Percentiles rank a stretch among this genome's conserved stretches.
Evolutionary conservation across 208 protist genomes (phyloP).

Genomic region (Lotmaria passim): DNA sequence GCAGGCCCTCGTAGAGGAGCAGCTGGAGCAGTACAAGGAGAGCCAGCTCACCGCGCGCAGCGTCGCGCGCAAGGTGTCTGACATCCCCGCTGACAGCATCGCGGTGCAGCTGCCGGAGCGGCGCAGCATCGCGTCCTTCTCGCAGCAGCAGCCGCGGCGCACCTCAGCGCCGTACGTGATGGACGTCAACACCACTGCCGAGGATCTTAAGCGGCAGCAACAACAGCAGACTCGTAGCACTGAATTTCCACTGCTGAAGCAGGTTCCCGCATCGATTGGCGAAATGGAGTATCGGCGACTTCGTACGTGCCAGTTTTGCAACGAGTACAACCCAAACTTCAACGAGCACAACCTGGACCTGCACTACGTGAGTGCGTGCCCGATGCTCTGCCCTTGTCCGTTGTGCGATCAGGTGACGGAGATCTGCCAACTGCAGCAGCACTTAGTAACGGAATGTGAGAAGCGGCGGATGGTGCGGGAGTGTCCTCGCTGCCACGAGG

Average conservation of each 20-base stretch:
- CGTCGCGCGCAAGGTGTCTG: conserved; percentile 5
- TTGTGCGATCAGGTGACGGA: conserved; percentile 93
- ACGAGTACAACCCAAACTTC: conserved; percentile 72
- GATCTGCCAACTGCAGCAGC: conserved; percentile 87
- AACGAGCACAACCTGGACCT: conserved; percentile 77
- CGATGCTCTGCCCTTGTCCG: conserved; percentile 92
- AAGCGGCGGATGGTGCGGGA: conserved; percentile 67
- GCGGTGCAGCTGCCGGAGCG: conserved; percentile 10
- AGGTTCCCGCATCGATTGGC: conserved; percentile 6
- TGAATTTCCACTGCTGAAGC: conserved; percentile 16
- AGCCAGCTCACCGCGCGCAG: conserved; percentile 9
- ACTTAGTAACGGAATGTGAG: conserved; percentile 90
- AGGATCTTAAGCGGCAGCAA: conserved; percentile 1
- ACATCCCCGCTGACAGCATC: conserved; percentile 26
- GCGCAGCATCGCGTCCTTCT: conserved; percentile 2
- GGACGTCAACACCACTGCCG: not conserved
- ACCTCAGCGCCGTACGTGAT: not conserved
- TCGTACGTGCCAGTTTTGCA: conserved; percentile 90
- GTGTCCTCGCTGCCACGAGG: conserved; percentile 91
- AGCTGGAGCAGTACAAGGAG: conserved; percentile 48
- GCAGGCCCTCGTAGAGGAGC: conserved; percentile 72
- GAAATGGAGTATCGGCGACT: conserved; percentile 38
- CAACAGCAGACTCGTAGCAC: not conserved
- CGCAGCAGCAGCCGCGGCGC: conserved; percentile 3
- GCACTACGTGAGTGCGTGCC: conserved; percentile 87